Percentiles rank a stretch among this genome's conserved stretches.
Evolutionary conservation across 352 stramenopile genomes (phyloP).

Genomic region (Bremia lactucae): DNA sequence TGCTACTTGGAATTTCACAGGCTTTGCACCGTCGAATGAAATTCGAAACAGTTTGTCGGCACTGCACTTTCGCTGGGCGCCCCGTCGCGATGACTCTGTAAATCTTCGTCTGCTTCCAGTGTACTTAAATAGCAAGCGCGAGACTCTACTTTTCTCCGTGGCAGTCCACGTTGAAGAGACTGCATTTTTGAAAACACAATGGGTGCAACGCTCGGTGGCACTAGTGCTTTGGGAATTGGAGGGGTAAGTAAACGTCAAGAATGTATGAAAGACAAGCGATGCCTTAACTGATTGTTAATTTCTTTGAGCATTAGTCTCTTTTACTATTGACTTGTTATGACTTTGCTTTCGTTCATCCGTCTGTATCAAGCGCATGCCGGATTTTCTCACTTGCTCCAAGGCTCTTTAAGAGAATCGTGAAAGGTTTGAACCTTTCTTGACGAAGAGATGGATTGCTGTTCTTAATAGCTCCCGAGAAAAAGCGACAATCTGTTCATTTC

Average conservation of each 20-base stretch:
- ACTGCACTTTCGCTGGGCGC: conserved; percentile 69
- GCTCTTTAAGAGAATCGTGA: conserved; percentile 7
- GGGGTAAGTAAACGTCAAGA: too few species aligned
- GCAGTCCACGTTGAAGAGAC: conserved; percentile 40
- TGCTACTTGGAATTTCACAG: conserved; percentile 50
- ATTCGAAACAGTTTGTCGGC: conserved; percentile 60
- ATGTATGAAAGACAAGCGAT: too few species aligned
- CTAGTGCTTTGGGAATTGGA: conserved; percentile 71
- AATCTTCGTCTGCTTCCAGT: conserved; percentile 60
- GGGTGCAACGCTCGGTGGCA: conserved; percentile 73
- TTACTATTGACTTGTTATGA: neutral
- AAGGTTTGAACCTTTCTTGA: neutral
- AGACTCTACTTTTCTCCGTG: conserved; percentile 78
- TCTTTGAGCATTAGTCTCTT: too few species aligned
- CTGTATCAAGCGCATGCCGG: neutral
- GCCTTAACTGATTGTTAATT: too few species aligned
- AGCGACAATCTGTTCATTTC: conserved; percentile 10
- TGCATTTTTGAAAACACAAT: conserved; percentile 49
- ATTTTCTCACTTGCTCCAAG: neutral
- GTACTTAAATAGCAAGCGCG: conserved; percentile 71
- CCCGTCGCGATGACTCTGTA: conserved; percentile 5
- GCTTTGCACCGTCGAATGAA: conserved; percentile 64
- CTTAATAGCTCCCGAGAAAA: neutral
- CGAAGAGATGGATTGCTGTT: neutral
- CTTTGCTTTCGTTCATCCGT: neutral